Base-by-base conservation (phyloP, 129 eudicot genomes). In the Flaveria ramosissima region DNA sequence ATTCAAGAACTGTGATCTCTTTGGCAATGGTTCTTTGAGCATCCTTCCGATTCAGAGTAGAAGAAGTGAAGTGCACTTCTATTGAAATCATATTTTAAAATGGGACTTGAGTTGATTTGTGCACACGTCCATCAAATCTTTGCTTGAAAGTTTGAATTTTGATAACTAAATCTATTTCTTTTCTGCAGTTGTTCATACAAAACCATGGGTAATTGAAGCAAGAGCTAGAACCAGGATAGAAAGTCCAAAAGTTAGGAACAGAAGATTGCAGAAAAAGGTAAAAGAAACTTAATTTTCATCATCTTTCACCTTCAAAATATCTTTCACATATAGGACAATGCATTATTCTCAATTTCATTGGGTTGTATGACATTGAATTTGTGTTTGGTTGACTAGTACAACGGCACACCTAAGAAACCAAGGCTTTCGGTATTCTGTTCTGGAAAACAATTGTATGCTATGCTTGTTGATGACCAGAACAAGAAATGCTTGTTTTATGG, bases 341-440 rank as follows among this genome's bases (percentile, higher is more conserved):
- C 48, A 13, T 66, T 41, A 43, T 68, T 77, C 26, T 21, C 61
- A 46, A 26, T 4, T 55, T 69, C 14, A 0, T 41, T 9, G 9
- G 68, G 10, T 53, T 21, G 16, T 41, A 76, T 48, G 59, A 60
- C 65, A 30, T 4, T 19, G 19, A 17, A 6, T 70, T 47, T 47
- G 63, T 46, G 30, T 75, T 69, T 66, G 76, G 70, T 66, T 66
- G 55, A 70, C 16, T 85, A 93, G 98, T 93, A 85, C 74, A 85
- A 93, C 79, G 98, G 97, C 75, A 94, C 97, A 51, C 81, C 81
- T 30, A 80, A 84, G 81, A 91, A 86, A 73, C 98, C 98, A n/a
- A 84, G 98, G 82, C 98, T 94, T 74, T 91, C 98, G 52, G 98
- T 91, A 43, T 94, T 94, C 84, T 94, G 96, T 71, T 94, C 98